phyloP scores from a whole-genome alignment of 108 stramenopile species.

The Epithemia pelagica region DNA sequence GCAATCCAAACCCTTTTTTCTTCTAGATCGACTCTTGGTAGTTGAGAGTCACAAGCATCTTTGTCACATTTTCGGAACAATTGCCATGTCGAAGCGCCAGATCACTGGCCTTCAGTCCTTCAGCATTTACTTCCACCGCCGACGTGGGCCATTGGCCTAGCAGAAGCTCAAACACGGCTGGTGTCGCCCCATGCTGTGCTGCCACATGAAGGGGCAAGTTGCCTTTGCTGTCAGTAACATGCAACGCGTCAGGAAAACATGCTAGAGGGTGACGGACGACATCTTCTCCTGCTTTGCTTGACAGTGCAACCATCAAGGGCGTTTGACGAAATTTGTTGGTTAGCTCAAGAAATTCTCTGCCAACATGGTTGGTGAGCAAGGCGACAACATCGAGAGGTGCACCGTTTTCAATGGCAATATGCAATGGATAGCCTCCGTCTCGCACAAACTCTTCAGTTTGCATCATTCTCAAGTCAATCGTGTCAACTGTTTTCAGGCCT shows the following conservation, averaged over 20 bases:
- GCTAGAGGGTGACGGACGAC: conserved; percentile 11
- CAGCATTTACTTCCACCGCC: background rate
- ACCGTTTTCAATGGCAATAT: conserved; percentile 25
- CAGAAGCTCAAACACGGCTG: background rate
- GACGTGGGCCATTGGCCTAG: conserved; percentile 4
- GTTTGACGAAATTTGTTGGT: conserved; percentile 12
- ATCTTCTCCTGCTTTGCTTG: conserved; percentile 15
- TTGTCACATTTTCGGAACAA: conserved; percentile 1
- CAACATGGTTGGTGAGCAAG: conserved; percentile 19
- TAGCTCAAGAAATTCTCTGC: conserved; percentile 1
- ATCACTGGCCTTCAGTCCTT: conserved; percentile 2
- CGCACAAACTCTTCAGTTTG: conserved; percentile 5
- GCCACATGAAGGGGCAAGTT: conserved; percentile 41
- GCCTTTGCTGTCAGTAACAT: conserved; percentile 7
- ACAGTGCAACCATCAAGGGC: conserved; percentile 25
- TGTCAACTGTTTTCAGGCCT: background rate
- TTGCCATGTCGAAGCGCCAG: background rate
- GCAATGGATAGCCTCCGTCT: conserved; percentile 29
- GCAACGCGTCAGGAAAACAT: background rate
- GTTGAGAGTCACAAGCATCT: background rate
- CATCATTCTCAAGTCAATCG: background rate
- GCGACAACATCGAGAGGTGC: conserved; percentile 17
- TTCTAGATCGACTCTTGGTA: background rate
- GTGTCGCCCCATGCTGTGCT: conserved; percentile 22
- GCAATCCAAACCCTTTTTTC: too few species aligned